These are phyloP conservation scores for Pilaira anomala DNA, from an alignment of 192 early-diverging fungal species.

Conservation along the genomic window DNA sequence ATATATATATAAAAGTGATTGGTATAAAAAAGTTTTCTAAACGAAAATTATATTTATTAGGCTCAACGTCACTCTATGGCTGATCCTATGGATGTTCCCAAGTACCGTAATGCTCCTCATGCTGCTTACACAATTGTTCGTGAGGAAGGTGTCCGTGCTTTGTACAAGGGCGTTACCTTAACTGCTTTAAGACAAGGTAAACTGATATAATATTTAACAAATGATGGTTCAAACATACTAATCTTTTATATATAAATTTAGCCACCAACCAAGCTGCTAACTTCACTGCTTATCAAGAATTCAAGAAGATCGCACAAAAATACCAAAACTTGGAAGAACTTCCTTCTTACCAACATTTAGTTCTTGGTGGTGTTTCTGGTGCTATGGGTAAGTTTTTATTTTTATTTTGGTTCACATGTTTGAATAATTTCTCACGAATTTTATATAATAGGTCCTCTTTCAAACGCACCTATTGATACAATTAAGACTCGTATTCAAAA, in stretches of 20 bases:
- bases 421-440: neutral
- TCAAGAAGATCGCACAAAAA: slow-evolving; percentile 75
- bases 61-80: slow-evolving; percentile 94
- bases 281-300: slow-evolving; percentile 94
- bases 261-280: slow-evolving; percentile 98
- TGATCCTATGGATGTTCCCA: slow-evolving; percentile 93
- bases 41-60: neutral
- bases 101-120: slow-evolving; percentile 94
- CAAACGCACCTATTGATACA: slow-evolving; percentile 96
- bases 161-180: slow-evolving; percentile 94
- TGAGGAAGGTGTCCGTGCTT: slow-evolving; percentile 82
- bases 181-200: slow-evolving; percentile 89
- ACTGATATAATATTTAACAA: no score
- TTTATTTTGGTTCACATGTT: neutral
- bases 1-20: no score
- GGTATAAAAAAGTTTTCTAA: no score
- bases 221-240: neutral
- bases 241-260: slow-evolving; percentile 17
- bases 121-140: slow-evolving; percentile 87
- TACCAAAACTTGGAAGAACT: slow-evolving; percentile 71
- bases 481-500: slow-evolving; percentile 99
- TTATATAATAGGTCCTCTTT: slow-evolving; percentile 62
- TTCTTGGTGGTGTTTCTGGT: slow-evolving; percentile 88
- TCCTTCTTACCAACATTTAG: slow-evolving; percentile 86
- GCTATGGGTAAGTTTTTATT: slow-evolving; percentile 55